Evolutionary conservation across 768 basidiomycete genomes (phyloP).

Genomic region (Kwoniella bestiolae): DNA sequence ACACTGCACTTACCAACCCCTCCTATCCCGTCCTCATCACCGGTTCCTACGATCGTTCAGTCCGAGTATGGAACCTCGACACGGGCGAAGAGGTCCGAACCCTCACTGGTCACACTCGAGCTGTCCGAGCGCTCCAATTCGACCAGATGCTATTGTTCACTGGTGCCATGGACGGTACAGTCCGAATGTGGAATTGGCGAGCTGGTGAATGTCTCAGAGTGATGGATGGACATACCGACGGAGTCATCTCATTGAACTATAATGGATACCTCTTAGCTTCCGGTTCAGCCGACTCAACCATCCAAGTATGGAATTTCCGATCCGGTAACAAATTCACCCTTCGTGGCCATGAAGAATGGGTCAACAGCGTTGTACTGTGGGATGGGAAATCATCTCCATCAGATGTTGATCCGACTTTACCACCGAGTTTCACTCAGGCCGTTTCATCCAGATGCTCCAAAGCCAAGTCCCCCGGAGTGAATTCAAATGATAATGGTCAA

Average conservation of each 20-base stretch:
- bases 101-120: constrained; percentile 86
- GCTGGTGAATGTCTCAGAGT: constrained; percentile 63
- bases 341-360: constrained; percentile 93
- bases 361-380: constrained; percentile 93
- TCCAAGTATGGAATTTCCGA: constrained; percentile 73
- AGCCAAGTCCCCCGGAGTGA: constrained; percentile 20
- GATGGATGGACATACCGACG: constrained; percentile 85
- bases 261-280: constrained; percentile 89
- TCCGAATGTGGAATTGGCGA: constrained; percentile 70
- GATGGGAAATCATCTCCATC: constrained; percentile 62
- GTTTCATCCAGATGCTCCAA: constrained; percentile 16
- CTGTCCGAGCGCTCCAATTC: constrained; percentile 91
- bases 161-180: constrained; percentile 91
- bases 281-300: constrained; percentile 90
- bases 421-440: constrained; percentile 35
- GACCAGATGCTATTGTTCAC: constrained; percentile 95
- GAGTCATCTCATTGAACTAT: constrained; percentile 87
- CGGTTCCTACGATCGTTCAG: constrained; percentile 93
- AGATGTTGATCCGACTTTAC: constrained; percentile 52
- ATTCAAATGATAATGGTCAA: constrained; percentile 21
- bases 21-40: constrained; percentile 85
- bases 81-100: constrained; percentile 80
- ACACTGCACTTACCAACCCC: constrained; percentile 69
- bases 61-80: constrained; percentile 95
- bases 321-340: constrained; percentile 90